Percentiles rank a stretch among this genome's conserved stretches.
Conservation (phyloP, 2,329 filamentous ascomycete species). For the Hawksworthiomyces lignivorus region DNA sequence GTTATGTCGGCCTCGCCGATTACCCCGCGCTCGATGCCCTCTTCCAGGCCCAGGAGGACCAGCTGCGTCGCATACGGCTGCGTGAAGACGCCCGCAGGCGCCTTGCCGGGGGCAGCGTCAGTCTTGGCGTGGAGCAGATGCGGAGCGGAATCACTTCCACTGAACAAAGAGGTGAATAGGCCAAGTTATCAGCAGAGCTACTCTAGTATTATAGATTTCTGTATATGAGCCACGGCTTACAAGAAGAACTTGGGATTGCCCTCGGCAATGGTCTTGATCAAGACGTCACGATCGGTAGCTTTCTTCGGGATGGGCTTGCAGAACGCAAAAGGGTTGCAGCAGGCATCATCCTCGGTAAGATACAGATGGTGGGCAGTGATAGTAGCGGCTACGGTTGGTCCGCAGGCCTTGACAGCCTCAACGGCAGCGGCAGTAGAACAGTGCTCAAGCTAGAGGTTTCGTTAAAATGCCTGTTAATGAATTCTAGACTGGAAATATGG, state of each 20-base stretch:
- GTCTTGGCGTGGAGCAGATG: conserved; percentile 54
- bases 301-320: conserved; percentile 72
- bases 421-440: conserved; percentile 80
- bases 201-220: no score
- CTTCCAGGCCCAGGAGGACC: conserved; percentile 56
- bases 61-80: conserved; percentile 57
- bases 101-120: conserved; percentile 37
- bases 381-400: conserved; percentile 66
- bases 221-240: no score
- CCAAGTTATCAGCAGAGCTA: no score
- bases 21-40: conserved; percentile 47
- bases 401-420: conserved; percentile 68
- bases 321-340: conserved; percentile 17
- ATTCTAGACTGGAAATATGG: no score
- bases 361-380: conserved; percentile 85
- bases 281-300: conserved; percentile 62
- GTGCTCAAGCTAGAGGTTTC: conserved; percentile 45
- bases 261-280: conserved; percentile 56
- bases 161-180: no score
- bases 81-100: conserved; percentile 71
- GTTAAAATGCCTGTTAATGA: no score
- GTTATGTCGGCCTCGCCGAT: conserved; percentile 46
- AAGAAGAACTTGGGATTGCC: conserved; percentile 61
- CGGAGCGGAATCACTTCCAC: conserved; percentile 62
- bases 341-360: conserved; percentile 32